Evolutionary conservation across 1,284 basidiomycete species (phyloP), one percentile per base, ranked within the genome.

Genomic region (Moesziomyces parantarcticus): DNA sequence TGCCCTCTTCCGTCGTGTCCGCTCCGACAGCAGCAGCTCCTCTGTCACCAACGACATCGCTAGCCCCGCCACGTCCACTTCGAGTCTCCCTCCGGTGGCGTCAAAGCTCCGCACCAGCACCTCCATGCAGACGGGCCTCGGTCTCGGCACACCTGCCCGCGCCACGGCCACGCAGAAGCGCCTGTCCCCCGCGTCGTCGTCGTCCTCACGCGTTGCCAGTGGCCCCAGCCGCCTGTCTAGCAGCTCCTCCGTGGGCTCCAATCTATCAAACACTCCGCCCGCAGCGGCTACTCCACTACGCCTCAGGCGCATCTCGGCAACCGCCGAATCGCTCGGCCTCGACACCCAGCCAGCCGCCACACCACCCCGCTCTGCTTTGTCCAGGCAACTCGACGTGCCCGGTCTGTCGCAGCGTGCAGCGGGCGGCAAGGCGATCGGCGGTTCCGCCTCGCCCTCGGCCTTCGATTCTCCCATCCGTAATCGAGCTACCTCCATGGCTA

Each of bases 1-100:
- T 59, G 89, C 88, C 59, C 85, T 90, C 43, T 86, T 93, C 20
- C 57, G 58, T 9, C 58, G 71, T 1, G 55, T 65, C 9, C 58
- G 70, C 32, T 57, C 64, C 23, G 70, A 68, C 45, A 67, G 63
- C 56, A 60, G 63, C 44, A 57, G 52, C 21, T 67, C 69, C 2
- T 67, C 63, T 11, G 40, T 63, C 29, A 42, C 44, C 45, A 58
- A 62, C 25, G 69, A 66, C n/a, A 43, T 42, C 18, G 50, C 59
- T 10, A 72, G 69, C 32, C 69, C 69, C 1, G 63, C 69, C 1
- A 59, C 56, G 0, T 72, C 69, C 4, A 50, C 61, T 2, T 48
- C 63, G 18, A 71, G 68, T 32, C 58, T 70, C 13, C 61, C 67
- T 16, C 20, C 60, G 34, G 41, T 70, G 6, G 49, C 61, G 0